Conservation (phyloP, 768 basidiomycete genomes). For the Pulveroboletus sp. region DNA sequence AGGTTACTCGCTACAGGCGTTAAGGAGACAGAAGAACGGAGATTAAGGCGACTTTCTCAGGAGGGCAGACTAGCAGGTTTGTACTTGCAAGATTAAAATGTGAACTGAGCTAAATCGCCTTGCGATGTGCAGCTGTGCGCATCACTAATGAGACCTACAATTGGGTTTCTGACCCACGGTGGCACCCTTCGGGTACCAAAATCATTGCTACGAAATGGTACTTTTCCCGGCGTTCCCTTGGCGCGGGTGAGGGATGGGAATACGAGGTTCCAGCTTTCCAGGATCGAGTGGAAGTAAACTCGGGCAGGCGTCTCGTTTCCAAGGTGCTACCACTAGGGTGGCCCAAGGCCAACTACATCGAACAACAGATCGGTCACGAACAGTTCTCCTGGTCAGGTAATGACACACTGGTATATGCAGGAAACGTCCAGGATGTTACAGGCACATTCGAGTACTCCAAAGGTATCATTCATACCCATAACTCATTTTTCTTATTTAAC, state of each 20-base stretch:
- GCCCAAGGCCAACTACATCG: slow-evolving; percentile 54
- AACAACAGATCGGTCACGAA: slow-evolving; percentile 74
- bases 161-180: slow-evolving; percentile 67
- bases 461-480: slow-evolving; percentile 36
- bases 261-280: slow-evolving; percentile 45
- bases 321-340: slow-evolving; percentile 60
- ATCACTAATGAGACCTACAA: slow-evolving; percentile 77
- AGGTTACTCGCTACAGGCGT: slow-evolving; percentile 46
- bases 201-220: slow-evolving; percentile 81
- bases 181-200: slow-evolving; percentile 62
- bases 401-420: slow-evolving; percentile 61
- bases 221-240: slow-evolving; percentile 58
- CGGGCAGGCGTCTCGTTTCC: slow-evolving; percentile 54
- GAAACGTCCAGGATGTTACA: slow-evolving; percentile 53
- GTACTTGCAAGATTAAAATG: background rate
- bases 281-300: slow-evolving; percentile 33
- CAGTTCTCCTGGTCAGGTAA: slow-evolving; percentile 62
- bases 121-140: slow-evolving; percentile 32
- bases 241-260: slow-evolving; percentile 74
- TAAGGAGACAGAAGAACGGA: slow-evolving; percentile 49
- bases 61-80: slow-evolving; percentile 56
- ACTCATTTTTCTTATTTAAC: background rate
- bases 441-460: slow-evolving; percentile 60
- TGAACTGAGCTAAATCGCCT: slow-evolving; percentile 3
- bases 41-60: slow-evolving; percentile 44